Base-by-base conservation (phyloP, 163 green algal genomes). In the Chloromonas sp. region DNA sequence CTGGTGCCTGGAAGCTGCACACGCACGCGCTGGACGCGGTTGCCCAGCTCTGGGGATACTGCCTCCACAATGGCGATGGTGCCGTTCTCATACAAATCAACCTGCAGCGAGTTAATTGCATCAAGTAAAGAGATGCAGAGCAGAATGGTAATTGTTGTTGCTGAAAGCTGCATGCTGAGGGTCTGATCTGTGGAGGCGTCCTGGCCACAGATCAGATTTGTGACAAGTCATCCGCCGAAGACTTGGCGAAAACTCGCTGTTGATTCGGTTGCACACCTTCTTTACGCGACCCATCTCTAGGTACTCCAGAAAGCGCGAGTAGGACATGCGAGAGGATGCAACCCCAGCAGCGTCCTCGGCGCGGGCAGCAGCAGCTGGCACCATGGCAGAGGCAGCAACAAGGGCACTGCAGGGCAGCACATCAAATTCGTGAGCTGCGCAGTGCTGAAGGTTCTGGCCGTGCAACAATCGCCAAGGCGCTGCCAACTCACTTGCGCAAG, bases 21-120 rank as follows among this genome's bases (percentile, higher is more conserved):
- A 36, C 97, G 93, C 71, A 99, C 97, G 60, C 97, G 92, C 93
- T 99, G 97, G 61, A 99, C 93, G 81, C 97, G 92, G 93, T 99
- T 99, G 87, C 97, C 97, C 58, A 99, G 93, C 93, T 99, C 97
- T 58, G 97, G 97, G 60, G 91, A 97, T 14, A 99, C 96, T 2
- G 96, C 96, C 91, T 99, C 97, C 57, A 99, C 97, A 85, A 99
- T 98, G 15, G 97, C 97, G 82, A 99, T 99, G 71, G 97, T 99
- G 85, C 97, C 97, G 84, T 98, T 98, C 88, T 99, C 97, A 84
- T 98, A 99, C 85, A 99, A 89, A 90, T 99, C 96, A 11, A 98
- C 94, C 94, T 97, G 91, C 11, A 74, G 59, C 15, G 11, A 81
- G 15, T 36, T 36, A 36, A 36, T 36, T 36, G 36, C 36, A 36